phyloP scores from a whole-genome alignment of 176 grass and related monocot species.

The Oryza glumipatula region DNA sequence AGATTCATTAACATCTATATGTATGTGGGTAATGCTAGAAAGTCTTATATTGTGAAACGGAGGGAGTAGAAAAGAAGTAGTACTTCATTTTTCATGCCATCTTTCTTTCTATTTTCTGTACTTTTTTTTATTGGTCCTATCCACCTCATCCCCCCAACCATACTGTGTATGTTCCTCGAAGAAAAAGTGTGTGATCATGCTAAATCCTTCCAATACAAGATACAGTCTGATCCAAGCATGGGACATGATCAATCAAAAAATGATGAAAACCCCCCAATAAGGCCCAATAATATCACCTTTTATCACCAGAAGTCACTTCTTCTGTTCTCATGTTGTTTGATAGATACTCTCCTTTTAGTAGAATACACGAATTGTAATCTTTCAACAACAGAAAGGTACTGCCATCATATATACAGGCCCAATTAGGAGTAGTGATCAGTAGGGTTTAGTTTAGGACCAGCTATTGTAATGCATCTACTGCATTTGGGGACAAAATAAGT shows the following conservation, averaged over 20 bases:
- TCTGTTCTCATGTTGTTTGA: slow-evolving; percentile 1
- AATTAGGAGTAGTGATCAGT: slow-evolving; percentile 10
- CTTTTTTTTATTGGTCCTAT: not conserved
- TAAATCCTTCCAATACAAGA: slow-evolving; percentile 26
- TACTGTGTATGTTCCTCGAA: not conserved
- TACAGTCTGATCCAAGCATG: slow-evolving; percentile 10
- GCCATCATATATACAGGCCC: slow-evolving; percentile 14
- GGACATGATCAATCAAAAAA: slow-evolving; percentile 18
- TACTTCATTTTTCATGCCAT: not conserved
- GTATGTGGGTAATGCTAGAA: too few relatives aligned
- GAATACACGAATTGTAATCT: slow-evolving; percentile 27
- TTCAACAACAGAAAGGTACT: slow-evolving; percentile 6
- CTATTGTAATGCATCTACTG: slow-evolving; percentile 15
- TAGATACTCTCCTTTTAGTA: slow-evolving; percentile 39
- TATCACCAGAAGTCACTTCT: not conserved
- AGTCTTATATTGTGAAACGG: too few relatives aligned
- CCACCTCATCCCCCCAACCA: not conserved
- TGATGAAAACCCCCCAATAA: slow-evolving; percentile 24
- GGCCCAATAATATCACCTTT: not conserved
- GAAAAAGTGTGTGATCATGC: slow-evolving; percentile 7
- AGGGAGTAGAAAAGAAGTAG: not conserved
- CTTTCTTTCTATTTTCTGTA: not conserved
- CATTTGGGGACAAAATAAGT: slow-evolving; percentile 30
- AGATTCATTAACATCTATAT: too few relatives aligned
- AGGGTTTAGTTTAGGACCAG: not conserved